Evolutionary conservation across 768 basidiomycete species (phyloP).

Genomic region (Hirschioporus abietinus): DNA sequence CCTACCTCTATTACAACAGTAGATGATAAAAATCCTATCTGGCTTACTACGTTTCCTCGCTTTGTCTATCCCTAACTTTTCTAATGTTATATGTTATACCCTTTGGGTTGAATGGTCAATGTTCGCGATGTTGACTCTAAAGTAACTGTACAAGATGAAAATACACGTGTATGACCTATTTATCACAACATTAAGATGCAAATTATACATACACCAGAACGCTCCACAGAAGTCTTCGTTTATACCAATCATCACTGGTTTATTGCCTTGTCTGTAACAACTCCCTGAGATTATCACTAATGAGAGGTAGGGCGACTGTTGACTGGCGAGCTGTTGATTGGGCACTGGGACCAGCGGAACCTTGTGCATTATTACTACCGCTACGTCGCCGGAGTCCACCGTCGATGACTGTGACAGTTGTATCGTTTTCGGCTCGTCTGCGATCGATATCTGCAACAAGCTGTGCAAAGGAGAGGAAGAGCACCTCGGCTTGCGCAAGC

Average conservation of each 20-base stretch:
- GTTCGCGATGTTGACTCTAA: neutral
- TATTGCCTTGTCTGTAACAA: constrained; percentile 45
- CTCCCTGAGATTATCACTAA: constrained; percentile 61
- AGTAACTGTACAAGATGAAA: neutral
- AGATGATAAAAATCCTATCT: no score
- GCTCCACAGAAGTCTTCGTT: neutral
- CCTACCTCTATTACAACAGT: no score
- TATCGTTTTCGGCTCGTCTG: constrained; percentile 54
- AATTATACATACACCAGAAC: neutral
- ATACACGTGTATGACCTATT: neutral
- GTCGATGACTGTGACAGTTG: neutral
- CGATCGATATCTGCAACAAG: constrained; percentile 87
- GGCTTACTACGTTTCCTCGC: no score
- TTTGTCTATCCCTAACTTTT: no score
- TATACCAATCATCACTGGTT: neutral
- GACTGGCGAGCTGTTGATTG: constrained; percentile 12
- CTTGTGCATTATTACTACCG: constrained; percentile 12
- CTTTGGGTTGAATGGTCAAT: no score
- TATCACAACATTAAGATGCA: neutral
- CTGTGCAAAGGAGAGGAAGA: constrained; percentile 88
- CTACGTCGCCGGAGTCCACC: constrained; percentile 31
- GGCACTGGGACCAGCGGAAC: neutral
- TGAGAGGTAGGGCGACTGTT: constrained; percentile 36
- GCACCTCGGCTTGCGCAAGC: constrained; percentile 92
- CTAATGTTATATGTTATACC: no score